A percentile compares a stretch with the other conserved stretches of the same genome.
These are phyloP conservation scores for Takashimella koratensis DNA, from an alignment of 1,284 basidiomycete genomes.

Conservation along the genomic window DNA sequence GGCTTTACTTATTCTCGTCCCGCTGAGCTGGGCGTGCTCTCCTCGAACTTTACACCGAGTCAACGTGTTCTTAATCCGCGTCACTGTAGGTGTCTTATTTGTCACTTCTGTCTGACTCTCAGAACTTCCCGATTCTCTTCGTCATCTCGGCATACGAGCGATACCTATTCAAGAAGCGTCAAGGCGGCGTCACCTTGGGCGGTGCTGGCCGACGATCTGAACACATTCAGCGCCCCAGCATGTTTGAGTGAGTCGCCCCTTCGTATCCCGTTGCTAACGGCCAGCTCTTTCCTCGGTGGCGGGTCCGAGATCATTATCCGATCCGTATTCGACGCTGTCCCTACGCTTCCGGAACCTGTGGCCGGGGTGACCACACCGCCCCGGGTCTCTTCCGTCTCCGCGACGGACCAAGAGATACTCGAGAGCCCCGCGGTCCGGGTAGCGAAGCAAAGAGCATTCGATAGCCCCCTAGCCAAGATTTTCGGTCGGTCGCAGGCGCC, in stretches of 20 bases:
- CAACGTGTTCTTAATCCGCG: slow-evolving; percentile 77
- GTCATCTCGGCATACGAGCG: slow-evolving; percentile 77
- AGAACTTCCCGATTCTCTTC: slow-evolving; percentile 74
- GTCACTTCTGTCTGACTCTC: slow-evolving; percentile 4
- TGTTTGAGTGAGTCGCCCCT: slow-evolving; percentile 36
- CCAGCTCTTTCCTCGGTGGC: slow-evolving; percentile 41
- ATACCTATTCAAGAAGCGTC: slow-evolving; percentile 33
- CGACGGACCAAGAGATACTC: slow-evolving; percentile 2
- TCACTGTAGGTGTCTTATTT: slow-evolving; percentile 54
- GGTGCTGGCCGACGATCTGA: slow-evolving; percentile 21
- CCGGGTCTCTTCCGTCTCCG: slow-evolving; percentile 9
- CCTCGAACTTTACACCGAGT: slow-evolving; percentile 69
- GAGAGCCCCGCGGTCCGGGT: slow-evolving; percentile 3
- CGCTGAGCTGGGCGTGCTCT: slow-evolving; percentile 65
- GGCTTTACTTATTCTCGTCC: slow-evolving; percentile 71
- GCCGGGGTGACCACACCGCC: slow-evolving; percentile 16
- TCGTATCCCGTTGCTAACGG: not conserved
- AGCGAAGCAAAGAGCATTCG: not conserved
- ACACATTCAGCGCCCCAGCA: slow-evolving; percentile 13
- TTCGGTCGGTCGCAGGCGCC: slow-evolving; percentile 6
- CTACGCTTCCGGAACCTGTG: slow-evolving; percentile 12
- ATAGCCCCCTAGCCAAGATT: slow-evolving; percentile 12
- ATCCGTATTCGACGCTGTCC: slow-evolving; percentile 43
- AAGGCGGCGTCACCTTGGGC: slow-evolving; percentile 22
- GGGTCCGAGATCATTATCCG: slow-evolving; percentile 39